Base-by-base conservation (phyloP, 2,329 filamentous ascomycete species). In the Aureobasidium sp. region DNA sequence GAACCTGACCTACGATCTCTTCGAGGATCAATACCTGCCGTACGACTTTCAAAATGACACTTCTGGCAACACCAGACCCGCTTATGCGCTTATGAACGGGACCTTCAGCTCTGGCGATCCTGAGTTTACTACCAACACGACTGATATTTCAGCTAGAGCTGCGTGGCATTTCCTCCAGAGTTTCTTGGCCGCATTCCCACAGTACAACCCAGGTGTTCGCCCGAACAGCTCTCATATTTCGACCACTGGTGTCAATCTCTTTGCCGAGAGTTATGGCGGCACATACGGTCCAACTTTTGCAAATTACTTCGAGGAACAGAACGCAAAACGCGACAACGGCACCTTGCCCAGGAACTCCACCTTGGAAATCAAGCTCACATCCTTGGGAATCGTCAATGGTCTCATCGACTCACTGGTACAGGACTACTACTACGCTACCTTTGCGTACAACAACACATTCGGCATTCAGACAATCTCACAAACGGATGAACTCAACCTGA, bases 311-410 rank as follows among this genome's bases (percentile, higher is more conserved):
- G 79, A 87, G 67, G 71, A 82, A 62, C 86, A 90, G 73, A 91
- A 90, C 66, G 70, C 76, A 20, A 77, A 77, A 58, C 80, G 82
- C 15, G 69, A 72, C n/a, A 81, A 78, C 61, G 82, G 84, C 3
- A 72, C 78, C 1, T 63, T 83, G 1, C 71, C 79, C 9, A 72
- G 70, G 20, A 81, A 81, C 64, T 77, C 74, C 39, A 85, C 83
- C 1, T 73, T 87, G 12, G 79, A 84, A 34, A 82, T 89, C 53
- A 80, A 82, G 60, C 76, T 91, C 9, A 77, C 76, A 15, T 83
- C 87, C 0, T 73, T 91, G 0, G 87, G 87, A 25, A 87, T 91
- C 63, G 77, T 90, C 63, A 89, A 91, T 70, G 88, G 87, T 14
- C 84, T 87, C 66, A 77, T 91, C 39, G 89, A 91, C 68, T 79